A percentile compares a stretch with the other conserved stretches of the same genome.
phyloP scores from a whole-genome alignment of 2,329 filamentous ascomycete genomes.

The Myriangium duriaei region DNA sequence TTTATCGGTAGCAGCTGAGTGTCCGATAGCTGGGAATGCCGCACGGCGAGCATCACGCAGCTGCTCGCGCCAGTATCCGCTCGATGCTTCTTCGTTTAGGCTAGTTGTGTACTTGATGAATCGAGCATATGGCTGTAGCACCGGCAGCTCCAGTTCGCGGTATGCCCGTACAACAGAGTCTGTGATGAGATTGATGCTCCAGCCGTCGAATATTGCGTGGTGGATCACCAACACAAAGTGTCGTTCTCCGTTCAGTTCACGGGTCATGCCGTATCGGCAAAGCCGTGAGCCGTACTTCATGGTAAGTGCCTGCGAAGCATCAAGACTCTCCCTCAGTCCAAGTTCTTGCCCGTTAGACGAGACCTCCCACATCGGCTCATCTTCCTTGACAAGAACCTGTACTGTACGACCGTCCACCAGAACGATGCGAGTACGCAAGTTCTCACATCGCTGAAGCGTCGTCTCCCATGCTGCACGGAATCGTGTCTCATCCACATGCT shows the following conservation, averaged over 20 bases:
- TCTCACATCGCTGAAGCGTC: conserved; percentile 39
- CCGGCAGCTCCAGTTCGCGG: background rate
- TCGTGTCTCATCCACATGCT: conserved; percentile 34
- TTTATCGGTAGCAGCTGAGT: background rate
- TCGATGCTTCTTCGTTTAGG: conserved; percentile 15
- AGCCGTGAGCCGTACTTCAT: conserved; percentile 29
- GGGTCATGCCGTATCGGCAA: conserved; percentile 26
- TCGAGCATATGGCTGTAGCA: background rate
- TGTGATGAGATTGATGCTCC: background rate
- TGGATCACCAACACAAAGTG: conserved; percentile 23
- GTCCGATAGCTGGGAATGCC: conserved; percentile 18
- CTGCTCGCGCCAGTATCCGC: conserved; percentile 23
- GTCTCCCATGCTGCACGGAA: conserved; percentile 41
- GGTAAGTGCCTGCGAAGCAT: conserved; percentile 20
- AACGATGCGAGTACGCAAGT: conserved; percentile 43
- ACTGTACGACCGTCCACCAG: conserved; percentile 13
- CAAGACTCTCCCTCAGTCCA: conserved; percentile 22
- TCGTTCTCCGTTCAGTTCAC: conserved; percentile 4
- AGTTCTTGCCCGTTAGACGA: conserved; percentile 12
- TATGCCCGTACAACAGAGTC: background rate
- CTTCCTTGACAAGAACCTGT: conserved; percentile 17
- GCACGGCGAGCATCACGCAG: conserved; percentile 20
- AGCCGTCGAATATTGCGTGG: conserved; percentile 18
- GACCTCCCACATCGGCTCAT: conserved; percentile 20
- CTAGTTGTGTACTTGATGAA: conserved; percentile 25